Evolutionary conservation across 2,329 filamentous ascomycete species (phyloP), one percentile per base, ranked within the genome.

Genomic region (Epicoccum sorghinum): DNA sequence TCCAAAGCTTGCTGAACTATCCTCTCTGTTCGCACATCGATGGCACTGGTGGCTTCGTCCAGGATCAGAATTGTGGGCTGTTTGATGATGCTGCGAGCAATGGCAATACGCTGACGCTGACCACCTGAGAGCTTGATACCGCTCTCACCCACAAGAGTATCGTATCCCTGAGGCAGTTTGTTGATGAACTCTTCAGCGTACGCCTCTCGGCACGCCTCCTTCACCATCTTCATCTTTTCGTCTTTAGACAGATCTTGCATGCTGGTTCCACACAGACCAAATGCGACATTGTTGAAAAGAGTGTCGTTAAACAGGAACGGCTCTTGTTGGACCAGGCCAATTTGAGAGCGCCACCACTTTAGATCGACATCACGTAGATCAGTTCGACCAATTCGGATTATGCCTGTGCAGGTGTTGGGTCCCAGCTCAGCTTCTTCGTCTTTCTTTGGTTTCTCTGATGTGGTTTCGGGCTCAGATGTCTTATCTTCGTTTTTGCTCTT

Each of bases 121-220:
- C 91, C 91, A n/a, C 90, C 89, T 9, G 88, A 91, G 1, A 96
- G 78, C 68, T 90, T 91, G 42, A 89, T 87, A 4, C 91, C 91
- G 25, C 83, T 83, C 67, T 93, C 90, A 1, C 91, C 91, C 1
- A 95, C 90, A 7, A 83, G 75, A 0, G 90, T 91, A 4, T 88
- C 82, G 66, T 93, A 93, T 1, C 86, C 84, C 77, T 89, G 43
- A 4, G 73, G 74, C 12, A 76, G 56, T 44, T 63, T 68, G 7
- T 58, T 52, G 33, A 76, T 74, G 52, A 75, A 76, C 38, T 76
- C 73, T 14, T 74, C 68, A 1, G 74, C 74, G 46, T 70, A 72
- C 5, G 74, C 74, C 42, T 75, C 72, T 30, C 65, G 67, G 58
- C 74, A 77, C 2, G 75, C 74, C 13, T 69, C 69, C 41, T 70